Conservation (phyloP, 176 grass and related monocot species). For the Zoysia japonica region DNA sequence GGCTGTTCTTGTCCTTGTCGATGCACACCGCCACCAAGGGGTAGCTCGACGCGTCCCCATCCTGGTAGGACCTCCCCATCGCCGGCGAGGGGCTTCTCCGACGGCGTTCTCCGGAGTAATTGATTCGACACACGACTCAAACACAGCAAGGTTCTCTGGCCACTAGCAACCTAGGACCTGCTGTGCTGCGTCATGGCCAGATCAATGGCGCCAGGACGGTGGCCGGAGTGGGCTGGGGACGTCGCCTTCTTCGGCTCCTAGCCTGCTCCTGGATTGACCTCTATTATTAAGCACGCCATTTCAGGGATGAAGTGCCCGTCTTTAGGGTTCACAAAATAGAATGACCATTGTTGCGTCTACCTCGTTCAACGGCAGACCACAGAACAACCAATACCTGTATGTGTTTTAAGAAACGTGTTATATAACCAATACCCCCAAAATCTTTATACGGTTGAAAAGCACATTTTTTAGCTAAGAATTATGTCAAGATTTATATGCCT, state of each 20-base stretch:
- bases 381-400: background rate
- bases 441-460: no score
- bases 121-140: background rate
- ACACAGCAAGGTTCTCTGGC: background rate
- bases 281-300: constrained; percentile 36
- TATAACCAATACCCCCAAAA: no score
- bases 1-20: constrained; percentile 81
- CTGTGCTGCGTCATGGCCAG: constrained; percentile 22
- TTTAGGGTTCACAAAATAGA: background rate
- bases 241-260: background rate
- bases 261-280: background rate
- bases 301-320: background rate
- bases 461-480: no score
- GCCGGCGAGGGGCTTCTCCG: background rate
- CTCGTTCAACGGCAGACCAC: constrained; percentile 32
- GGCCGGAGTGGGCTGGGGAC: background rate
- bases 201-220: background rate
- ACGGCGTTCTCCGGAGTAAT: background rate
- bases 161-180: background rate
- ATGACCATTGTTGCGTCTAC: background rate
- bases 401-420: background rate
- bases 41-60: constrained; percentile 19
- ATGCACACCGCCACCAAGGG: constrained; percentile 80
- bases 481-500: no score
- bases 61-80: constrained; percentile 57